Percentiles rank a stretch among this genome's conserved stretches.
phyloP scores from a whole-genome alignment of 2,329 filamentous ascomycete species.

The Fusarium verticillioides region DNA sequence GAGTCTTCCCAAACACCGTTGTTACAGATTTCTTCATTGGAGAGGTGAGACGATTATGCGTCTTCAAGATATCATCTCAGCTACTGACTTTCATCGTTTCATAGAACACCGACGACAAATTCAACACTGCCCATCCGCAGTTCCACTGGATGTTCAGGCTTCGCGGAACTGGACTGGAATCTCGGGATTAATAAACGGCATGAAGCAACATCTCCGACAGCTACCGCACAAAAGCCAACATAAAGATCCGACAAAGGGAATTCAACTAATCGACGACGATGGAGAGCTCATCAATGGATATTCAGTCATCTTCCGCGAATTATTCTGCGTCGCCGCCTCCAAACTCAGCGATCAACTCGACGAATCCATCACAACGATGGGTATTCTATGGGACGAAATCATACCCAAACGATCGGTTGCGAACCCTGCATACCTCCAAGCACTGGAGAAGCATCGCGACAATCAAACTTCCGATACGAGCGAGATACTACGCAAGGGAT shows the following conservation, averaged over 20 bases:
- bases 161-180: conserved; percentile 81
- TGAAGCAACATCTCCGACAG: conserved; percentile 74
- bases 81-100: not conserved
- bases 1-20: conserved; percentile 75
- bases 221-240: conserved; percentile 48
- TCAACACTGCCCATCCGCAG: conserved; percentile 78
- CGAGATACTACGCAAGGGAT: conserved; percentile 16
- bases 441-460: conserved; percentile 15
- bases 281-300: conserved; percentile 74
- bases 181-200: conserved; percentile 73
- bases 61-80: not conserved
- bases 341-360: conserved; percentile 75
- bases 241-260: conserved; percentile 34
- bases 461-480: not conserved
- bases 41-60: conserved; percentile 54
- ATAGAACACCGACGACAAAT: conserved; percentile 71
- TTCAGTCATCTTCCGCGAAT: conserved; percentile 79
- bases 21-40: conserved; percentile 83
- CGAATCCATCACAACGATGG: conserved; percentile 70
- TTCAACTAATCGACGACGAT: conserved; percentile 63
- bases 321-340: conserved; percentile 83
- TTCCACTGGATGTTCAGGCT: conserved; percentile 89
- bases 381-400: conserved; percentile 80
- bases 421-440: conserved; percentile 28
- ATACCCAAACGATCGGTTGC: conserved; percentile 67